phyloP scores from a whole-genome alignment of 2,329 filamentous ascomycete species.

The Cladosporium phlei region DNA sequence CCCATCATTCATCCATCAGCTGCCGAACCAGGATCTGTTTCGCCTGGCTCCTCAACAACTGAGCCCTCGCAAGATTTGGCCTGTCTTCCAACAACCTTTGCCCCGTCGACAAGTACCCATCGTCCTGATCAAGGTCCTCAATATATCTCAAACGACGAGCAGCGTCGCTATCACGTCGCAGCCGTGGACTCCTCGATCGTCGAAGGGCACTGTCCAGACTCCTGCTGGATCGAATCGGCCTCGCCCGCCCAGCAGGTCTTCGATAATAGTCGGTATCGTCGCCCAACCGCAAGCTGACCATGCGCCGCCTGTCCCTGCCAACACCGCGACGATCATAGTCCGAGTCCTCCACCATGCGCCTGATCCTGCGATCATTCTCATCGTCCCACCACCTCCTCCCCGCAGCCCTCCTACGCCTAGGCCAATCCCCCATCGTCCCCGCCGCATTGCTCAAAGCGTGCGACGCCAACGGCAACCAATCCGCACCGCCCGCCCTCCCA shows the following conservation, averaged over 20 bases:
- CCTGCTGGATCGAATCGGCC: background rate
- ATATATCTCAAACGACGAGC: background rate
- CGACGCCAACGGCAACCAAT: background rate
- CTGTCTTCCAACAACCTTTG: no score
- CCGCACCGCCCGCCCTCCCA: background rate
- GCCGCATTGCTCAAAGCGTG: background rate
- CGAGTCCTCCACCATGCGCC: background rate
- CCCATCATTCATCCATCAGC: no score
- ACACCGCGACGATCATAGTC: background rate
- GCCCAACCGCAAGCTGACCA: background rate
- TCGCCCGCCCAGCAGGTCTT: background rate
- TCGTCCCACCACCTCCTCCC: constrained; percentile 7
- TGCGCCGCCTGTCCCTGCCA: background rate
- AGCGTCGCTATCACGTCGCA: background rate
- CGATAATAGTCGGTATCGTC: background rate
- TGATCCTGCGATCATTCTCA: background rate
- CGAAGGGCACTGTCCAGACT: background rate
- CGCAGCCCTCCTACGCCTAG: background rate
- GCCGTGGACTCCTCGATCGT: constrained; percentile 2
- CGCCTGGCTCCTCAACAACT: no score
- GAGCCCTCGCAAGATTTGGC: no score
- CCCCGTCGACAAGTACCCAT: no score
- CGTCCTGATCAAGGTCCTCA: no score
- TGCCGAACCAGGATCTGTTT: no score
- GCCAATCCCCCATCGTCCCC: background rate